Base-by-base conservation (phyloP, 345 rosid species). In the Linum tenue region DNA sequence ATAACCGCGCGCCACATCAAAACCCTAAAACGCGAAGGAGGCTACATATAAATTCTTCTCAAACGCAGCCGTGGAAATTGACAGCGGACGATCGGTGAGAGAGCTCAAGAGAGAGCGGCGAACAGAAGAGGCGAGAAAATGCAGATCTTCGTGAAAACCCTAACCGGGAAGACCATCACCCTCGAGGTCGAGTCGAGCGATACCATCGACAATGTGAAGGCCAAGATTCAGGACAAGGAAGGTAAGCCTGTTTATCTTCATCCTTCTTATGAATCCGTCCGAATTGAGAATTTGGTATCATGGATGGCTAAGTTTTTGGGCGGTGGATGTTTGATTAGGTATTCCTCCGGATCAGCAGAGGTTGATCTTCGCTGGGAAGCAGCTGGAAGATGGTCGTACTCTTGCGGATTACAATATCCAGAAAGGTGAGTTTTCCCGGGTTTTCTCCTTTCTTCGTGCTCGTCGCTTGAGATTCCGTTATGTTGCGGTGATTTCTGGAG, bases 291-390 rank as follows among this genome's bases (percentile, higher is more conserved):
- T 40, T 17, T 74, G 40, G 59, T 42, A 10, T 31, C 38, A 12
- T 61, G 22, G 16, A 39, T 22, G 31, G 31, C 31, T 17, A 37
- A 57, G 36, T 57, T 17, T 16, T 59, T 11, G 53, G 56, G 37
- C 36, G 36, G 10, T 11, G 10, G 22, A 10, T 39, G 59, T 70
- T 44, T 61, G 36, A 12, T 35, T 41, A 87, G 95, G 96, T 17
- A 89, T 90, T 42, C 97, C 97, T 22, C 97, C 97, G 76, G 97
- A 90, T 39, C 97, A 90, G 80, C 97, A 90, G 78, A 71, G 97
- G 31, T 76, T 90, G 67, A 90, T 90, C 73, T 90, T 90, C 67
- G 97, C 97, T 31, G 97, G 95, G 1, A 90, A 90, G 75, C 97
- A 90, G 80, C 97, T 90, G 50, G 97, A 90, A 60, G 97, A 90